Evolutionary conservation across 768 basidiomycete species (phyloP).

Genomic region (Kwoniella pini): DNA sequence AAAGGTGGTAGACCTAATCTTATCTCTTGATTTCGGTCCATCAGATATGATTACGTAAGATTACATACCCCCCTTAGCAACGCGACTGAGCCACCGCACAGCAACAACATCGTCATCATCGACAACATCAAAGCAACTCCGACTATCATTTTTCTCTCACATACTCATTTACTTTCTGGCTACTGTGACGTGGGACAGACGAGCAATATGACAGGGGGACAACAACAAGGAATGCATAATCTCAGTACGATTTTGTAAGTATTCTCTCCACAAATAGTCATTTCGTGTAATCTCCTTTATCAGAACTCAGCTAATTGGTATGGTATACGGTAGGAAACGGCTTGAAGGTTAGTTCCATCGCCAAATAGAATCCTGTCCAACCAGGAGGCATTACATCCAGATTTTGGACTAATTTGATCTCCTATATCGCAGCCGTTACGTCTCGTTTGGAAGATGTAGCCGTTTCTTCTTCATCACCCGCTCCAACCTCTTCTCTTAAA

Average conservation of each 20-base stretch:
- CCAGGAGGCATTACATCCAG: not conserved
- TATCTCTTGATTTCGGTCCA: too few species aligned
- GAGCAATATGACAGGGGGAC: constrained; percentile 9
- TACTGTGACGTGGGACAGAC: too few species aligned
- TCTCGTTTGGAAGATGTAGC: constrained; percentile 90
- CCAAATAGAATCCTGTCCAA: too few species aligned
- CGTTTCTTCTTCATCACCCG: constrained; percentile 56
- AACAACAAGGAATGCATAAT: constrained; percentile 36
- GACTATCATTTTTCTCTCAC: not conserved
- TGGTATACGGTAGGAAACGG: constrained; percentile 39
- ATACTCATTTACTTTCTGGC: too few species aligned
- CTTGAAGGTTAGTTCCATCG: constrained; percentile 51
- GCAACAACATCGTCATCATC: too few species aligned
- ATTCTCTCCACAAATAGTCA: not conserved
- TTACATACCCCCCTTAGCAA: too few species aligned
- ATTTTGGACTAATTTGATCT: constrained; percentile 1
- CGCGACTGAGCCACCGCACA: too few species aligned
- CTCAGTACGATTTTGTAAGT: constrained; percentile 47
- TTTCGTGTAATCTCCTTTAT: not conserved
- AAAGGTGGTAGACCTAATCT: too few species aligned
- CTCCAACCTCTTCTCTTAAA: constrained; percentile 36
- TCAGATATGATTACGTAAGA: too few species aligned
- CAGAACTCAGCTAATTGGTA: not conserved
- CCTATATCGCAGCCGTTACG: constrained; percentile 75
- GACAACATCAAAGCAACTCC: too few species aligned